Evolutionary conservation across 1,284 basidiomycete genomes (phyloP).

Genomic region (Anthracocystis panici-leucophaei): DNA sequence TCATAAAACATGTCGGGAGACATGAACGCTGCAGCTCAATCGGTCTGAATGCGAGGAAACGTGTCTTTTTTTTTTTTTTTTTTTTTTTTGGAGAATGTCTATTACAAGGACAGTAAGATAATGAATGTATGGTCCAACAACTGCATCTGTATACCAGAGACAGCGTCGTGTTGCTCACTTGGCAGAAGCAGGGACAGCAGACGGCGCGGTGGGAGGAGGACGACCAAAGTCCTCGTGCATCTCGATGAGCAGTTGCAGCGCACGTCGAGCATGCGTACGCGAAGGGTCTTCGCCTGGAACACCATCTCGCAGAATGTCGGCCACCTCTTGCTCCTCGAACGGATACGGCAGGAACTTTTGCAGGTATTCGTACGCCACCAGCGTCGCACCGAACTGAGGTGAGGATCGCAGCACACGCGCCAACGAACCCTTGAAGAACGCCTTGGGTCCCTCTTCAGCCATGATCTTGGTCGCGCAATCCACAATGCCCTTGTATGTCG

Average conservation of each 20-base stretch:
- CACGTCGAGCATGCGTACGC: slow-evolving; percentile 51
- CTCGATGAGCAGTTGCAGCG: slow-evolving; percentile 53
- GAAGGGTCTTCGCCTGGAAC: slow-evolving; percentile 51
- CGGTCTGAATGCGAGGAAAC: not conserved
- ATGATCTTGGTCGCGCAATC: slow-evolving; percentile 92
- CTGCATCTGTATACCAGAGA: not conserved
- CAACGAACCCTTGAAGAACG: slow-evolving; percentile 94
- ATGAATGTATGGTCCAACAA: not conserved
- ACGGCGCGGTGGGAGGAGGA: slow-evolving; percentile 25
- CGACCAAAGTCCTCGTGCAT: slow-evolving; percentile 63
- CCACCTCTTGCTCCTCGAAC: slow-evolving; percentile 47
- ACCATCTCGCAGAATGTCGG: slow-evolving; percentile 45
- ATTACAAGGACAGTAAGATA: slow-evolving; percentile 6
- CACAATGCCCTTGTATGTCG: slow-evolving; percentile 87
- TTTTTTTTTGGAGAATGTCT: slow-evolving; percentile 13
- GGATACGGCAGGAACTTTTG: slow-evolving; percentile 55
- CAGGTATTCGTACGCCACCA: slow-evolving; percentile 86
- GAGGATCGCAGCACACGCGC: slow-evolving; percentile 86
- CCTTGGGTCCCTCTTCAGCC: slow-evolving; percentile 83
- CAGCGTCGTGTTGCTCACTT: slow-evolving; percentile 15
- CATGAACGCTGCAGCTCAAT: too few species aligned
- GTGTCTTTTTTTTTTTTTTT: too few species aligned
- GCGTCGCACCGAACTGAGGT: slow-evolving; percentile 84
- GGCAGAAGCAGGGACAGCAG: slow-evolving; percentile 13
- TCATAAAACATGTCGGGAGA: not conserved